A percentile compares a stretch with the other conserved stretches of the same genome.
phyloP scores from a whole-genome alignment of 2,329 filamentous ascomycete species.

The Tolypocladium amazonense region DNA sequence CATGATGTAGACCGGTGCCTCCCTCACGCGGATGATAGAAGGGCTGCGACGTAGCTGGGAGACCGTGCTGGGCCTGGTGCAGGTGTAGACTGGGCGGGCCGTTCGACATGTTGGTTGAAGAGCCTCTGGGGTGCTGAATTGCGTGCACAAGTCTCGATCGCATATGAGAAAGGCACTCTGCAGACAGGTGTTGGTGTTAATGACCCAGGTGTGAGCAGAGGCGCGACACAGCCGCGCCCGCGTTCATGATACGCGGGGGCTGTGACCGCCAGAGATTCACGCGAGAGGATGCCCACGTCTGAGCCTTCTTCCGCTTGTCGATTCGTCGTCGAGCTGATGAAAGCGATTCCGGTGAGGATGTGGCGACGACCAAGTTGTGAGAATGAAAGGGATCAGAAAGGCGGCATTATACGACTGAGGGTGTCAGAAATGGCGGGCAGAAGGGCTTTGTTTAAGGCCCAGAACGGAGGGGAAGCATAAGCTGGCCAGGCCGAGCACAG shows the following conservation, averaged over 20 bases:
- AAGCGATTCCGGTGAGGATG: background rate
- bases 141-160: background rate
- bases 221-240: background rate
- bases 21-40: constrained; percentile 11
- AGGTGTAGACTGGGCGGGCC: constrained; percentile 16
- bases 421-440: background rate
- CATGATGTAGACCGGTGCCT: constrained; percentile 11
- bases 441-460: background rate
- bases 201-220: background rate
- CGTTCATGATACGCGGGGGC: background rate
- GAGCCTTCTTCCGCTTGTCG: background rate
- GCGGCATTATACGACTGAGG: background rate
- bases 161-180: background rate
- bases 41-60: constrained; percentile 10
- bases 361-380: background rate
- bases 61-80: constrained; percentile 19
- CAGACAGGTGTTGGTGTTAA: background rate
- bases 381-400: background rate
- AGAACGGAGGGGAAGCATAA: background rate
- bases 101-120: constrained; percentile 14
- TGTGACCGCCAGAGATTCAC: background rate
- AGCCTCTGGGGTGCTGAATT: background rate
- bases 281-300: background rate
- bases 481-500: background rate
- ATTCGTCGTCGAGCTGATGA: background rate